Evolutionary conservation across 352 stramenopile species (phyloP), one percentile per base, ranked within the genome.

Genomic region (Globisporangium parvum): DNA sequence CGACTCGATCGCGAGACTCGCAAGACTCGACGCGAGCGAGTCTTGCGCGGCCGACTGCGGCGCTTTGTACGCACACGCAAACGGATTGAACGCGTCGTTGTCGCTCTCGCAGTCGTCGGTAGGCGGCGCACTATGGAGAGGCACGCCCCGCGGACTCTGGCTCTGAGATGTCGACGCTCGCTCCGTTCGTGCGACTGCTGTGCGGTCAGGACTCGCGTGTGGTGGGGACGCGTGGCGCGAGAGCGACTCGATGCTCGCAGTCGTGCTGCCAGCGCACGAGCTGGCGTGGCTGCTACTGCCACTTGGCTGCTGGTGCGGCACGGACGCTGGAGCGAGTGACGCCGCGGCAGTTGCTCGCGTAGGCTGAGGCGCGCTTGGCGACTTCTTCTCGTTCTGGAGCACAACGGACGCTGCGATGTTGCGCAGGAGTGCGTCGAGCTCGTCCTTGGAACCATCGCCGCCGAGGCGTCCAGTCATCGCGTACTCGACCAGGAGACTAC

Each of bases 61-160:
- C 28, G 68, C 60, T 51, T 77, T 65, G 57, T 82, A 87, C 20
- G 71, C 72, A 26, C 53, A 31, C 10, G 77, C 65, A 44, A 93
- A 93, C 33, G 82, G 82, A 45, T 93, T 93, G 55, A 88, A 69
- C 0, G 53, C 62, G 31, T 91, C 82, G 31, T 91, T 72, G 55
- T 92, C 79, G 1, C 66, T 64, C 17, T 65, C 31, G 3, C 35
- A 35, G 21, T 45, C 20, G 9, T 56, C 48, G 24, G 6, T 33
- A 2, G 28, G 28, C 28, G 6, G 28, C 28, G 28, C 6, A 6
- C 3, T 2, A 33, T 33, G 3, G 28, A 33, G 28, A 6, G 28
- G 28, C 2, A 8, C 6, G 28, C 3, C 6, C 28, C 28, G 28
- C 2, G 28, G 44, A 21, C 26, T 0, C 21, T 20, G 20, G 44